Evolutionary conservation across 129 eudicot species (phyloP).

Genomic region (Helichrysum umbraculigerum): DNA sequence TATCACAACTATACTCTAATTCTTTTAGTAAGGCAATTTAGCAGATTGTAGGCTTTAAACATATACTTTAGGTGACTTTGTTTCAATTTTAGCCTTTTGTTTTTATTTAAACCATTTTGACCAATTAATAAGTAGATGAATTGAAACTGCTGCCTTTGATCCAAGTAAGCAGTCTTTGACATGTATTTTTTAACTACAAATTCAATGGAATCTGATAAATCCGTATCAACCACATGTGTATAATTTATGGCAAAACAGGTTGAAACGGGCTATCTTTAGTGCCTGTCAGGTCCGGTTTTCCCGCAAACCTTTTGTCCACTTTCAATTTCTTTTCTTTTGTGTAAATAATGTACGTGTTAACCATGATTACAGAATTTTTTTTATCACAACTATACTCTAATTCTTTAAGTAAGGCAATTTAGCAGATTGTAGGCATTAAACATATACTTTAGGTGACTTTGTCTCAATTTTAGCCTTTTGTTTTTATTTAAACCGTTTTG

Average conservation of each 20-base stretch:
- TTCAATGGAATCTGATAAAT: background rate
- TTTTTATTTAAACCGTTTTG: background rate
- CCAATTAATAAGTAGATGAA: background rate
- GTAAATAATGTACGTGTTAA: background rate
- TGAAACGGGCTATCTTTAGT: background rate
- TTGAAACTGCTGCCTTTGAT: conserved; percentile 15
- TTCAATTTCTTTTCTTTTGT: background rate
- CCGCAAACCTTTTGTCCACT: background rate
- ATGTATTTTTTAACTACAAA: background rate
- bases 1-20: background rate
- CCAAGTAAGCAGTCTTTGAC: conserved; percentile 45
- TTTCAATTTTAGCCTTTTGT: background rate
- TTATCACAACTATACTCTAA: background rate
- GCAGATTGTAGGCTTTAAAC: background rate
- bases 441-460: background rate
- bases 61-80: conserved; percentile 3
- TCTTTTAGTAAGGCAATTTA: background rate
- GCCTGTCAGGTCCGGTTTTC: background rate
- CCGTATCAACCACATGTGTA: background rate
- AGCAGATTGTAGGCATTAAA: background rate
- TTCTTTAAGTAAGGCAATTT: background rate
- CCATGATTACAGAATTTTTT: background rate
- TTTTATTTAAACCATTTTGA: background rate
- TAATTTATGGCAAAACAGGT: background rate
- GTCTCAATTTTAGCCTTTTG: background rate